Evolutionary conservation across 495 filamentous ascomycete species (phyloP).

Genomic region (Tuber borchii): DNA sequence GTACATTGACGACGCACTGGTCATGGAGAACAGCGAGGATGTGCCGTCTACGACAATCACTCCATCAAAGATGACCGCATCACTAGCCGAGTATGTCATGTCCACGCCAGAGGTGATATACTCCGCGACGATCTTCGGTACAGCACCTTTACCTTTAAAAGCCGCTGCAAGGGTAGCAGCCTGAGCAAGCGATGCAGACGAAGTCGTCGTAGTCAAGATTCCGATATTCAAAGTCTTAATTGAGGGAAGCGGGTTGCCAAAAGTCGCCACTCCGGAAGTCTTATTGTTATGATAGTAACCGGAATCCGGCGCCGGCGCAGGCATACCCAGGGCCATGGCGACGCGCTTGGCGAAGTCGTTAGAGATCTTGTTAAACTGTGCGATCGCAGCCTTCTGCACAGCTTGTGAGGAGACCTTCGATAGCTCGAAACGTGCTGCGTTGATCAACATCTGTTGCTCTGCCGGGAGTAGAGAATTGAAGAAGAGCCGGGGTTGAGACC

Average conservation of each 20-base stretch:
- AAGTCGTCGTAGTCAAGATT: conserved; percentile 53
- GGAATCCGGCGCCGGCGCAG: conserved; percentile 53
- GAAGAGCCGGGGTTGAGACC: conserved; percentile 69
- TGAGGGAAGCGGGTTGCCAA: conserved; percentile 51
- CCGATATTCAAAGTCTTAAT: conserved; percentile 62
- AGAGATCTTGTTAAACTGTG: conserved; percentile 64
- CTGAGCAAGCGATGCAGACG: conserved; percentile 44
- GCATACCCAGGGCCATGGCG: conserved; percentile 56
- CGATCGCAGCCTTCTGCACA: conserved; percentile 59
- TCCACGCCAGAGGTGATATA: conserved; percentile 52
- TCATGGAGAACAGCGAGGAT: conserved; percentile 49
- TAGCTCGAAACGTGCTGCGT: conserved; percentile 70
- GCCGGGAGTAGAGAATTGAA: conserved; percentile 65
- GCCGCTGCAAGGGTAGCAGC: conserved; percentile 48
- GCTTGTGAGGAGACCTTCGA: conserved; percentile 52
- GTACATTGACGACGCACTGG: conserved; percentile 49
- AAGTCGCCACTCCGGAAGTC: conserved; percentile 58
- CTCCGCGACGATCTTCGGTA: conserved; percentile 60
- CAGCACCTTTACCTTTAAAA: conserved; percentile 50
- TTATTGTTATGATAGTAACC: conserved; percentile 66
- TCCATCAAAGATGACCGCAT: conserved; percentile 67
- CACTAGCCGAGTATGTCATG: conserved; percentile 63
- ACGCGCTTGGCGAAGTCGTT: conserved; percentile 65
- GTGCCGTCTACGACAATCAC: conserved; percentile 58
- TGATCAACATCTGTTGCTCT: conserved; percentile 70